Percentiles rank a stretch among this genome's conserved stretches.
Evolutionary conservation across 2,329 filamentous ascomycete species (phyloP).

Genomic region (Emergomyces orientalis): DNA sequence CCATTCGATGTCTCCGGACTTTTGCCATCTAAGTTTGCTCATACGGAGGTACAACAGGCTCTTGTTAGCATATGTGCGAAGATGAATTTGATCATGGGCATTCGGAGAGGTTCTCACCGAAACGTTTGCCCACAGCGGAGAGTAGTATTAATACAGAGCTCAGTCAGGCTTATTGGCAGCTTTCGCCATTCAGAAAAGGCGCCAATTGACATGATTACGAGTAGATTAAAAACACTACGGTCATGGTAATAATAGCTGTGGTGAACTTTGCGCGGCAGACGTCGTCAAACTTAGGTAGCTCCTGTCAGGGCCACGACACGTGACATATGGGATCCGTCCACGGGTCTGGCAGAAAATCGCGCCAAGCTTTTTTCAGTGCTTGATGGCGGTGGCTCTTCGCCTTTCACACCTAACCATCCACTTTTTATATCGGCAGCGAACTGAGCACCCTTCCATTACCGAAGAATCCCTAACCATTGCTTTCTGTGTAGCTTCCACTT

Average conservation of each 20-base stretch:
- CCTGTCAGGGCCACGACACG: not conserved
- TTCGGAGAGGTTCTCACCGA: constrained; percentile 35
- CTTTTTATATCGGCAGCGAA: constrained; percentile 1
- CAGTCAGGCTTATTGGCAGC: constrained; percentile 69
- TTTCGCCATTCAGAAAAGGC: constrained; percentile 73
- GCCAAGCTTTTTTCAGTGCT: constrained; percentile 1
- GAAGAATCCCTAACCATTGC: not conserved
- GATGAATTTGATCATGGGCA: constrained; percentile 5
- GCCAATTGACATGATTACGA: constrained; percentile 30
- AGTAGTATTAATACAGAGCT: constrained; percentile 90
- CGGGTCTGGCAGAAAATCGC: not conserved
- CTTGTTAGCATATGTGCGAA: constrained; percentile 1
- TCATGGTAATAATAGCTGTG: not conserved
- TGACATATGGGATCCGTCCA: not conserved
- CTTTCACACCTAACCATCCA: not conserved
- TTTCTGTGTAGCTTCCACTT: not conserved
- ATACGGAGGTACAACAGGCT: not conserved
- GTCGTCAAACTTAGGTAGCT: not conserved
- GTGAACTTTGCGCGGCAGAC: constrained; percentile 6
- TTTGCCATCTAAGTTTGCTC: constrained; percentile 60
- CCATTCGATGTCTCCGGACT: constrained; percentile 73
- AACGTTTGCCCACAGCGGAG: constrained; percentile 94
- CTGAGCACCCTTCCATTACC: not conserved
- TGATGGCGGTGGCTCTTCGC: not conserved
- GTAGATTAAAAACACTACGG: not conserved